Evolutionary conservation across 306 rosid genomes (phyloP), one percentile per base, ranked within the genome.

Genomic region (Myrica gale): DNA sequence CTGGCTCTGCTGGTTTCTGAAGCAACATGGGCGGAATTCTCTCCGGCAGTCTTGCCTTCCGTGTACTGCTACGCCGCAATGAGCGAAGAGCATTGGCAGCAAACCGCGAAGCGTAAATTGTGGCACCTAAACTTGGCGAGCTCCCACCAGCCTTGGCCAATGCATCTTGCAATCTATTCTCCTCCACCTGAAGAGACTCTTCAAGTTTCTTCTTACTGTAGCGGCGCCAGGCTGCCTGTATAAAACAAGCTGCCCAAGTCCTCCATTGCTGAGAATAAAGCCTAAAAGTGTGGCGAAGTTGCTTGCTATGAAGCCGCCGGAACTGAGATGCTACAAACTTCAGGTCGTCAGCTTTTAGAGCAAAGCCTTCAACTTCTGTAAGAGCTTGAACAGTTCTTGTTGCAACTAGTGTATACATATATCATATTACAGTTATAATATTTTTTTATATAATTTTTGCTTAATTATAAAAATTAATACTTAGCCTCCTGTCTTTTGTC

Each of bases 1-100:
- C 98, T n/a, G 94, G 93, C 74, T 93, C 98, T 5, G 97, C 97
- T 44, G 98, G 98, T 81, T 93, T 93, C 89, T 88, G 96, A 75
- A 90, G 94, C 84, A 91, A 50, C 78, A 93, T 86, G 21, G 96
- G 89, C 7, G 95, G 90, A 56, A 90, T 47, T 78, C 96, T 87
- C 77, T 93, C 98, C 0, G 88, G 93, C 60, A 90, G 82, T 87
- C 96, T 87, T 1, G 87, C 81, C 85, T 90, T 93, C 51, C 91
- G 78, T 5, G 91, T 79, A 60, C 88, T 44, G 78, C 86, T 89
- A 37, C 88, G 90, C n/a, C 89, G 83, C 21, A 91, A 44, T 53
- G 88, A 79, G n/a, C 93, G 72, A 13, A 91, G 97, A 16, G 88
- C 88, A 77, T 91, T 93, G 44, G 97, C 97, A 21, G 96, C 98